Evolutionary conservation across 1,284 basidiomycete genomes (phyloP), one percentile per base, ranked within the genome.

Genomic region (Pseudozyma pruni): DNA sequence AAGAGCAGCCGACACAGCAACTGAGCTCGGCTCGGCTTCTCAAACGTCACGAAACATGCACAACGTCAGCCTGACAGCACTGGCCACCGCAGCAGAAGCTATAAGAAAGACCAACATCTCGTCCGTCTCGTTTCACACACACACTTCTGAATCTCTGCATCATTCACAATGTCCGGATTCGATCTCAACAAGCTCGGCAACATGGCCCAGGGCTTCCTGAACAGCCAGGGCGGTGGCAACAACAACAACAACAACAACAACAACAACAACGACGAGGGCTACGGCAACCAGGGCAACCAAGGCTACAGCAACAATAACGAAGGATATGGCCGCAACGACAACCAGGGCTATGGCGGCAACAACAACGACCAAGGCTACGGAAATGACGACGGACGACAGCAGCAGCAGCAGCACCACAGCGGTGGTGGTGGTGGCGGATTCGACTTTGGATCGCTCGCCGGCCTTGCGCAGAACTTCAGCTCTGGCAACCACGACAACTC

Each of bases 401-500:
- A 63, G 23, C 60, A 61, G 23, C 57, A 69, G 35, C 54, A 61
- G 11, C 43, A 52, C 27, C 11, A 6, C 11, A 11, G 27, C 27
- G 27, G 27, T 29, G 27, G 27, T 29, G 27, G 27, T 22, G 49
- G 40, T 19, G 68, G 63, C 23, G 74, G 74, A 22, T 78, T 78
- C 48, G 64, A 78, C 52, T 17, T 78, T 20, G 69, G 74, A 29
- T 48, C 56, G 46, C 60, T 76, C 22, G 44, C 50, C 9, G 41
- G 50, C 11, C 59, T 78, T n/a, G 75, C 73, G 8, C 67, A 72
- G 52, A 58, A 72, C 51, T 62, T 70, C 49, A 67, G 66, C 52
- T 53, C 53, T 20, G 59, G 68, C 40, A 60, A 69, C 53, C 56
- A 74, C 46, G 70, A 74, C 50, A 54, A 50, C 31, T 61, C 60